Percentiles rank a stretch among this genome's conserved stretches.
These are phyloP conservation scores for Cladochytrium replicatum DNA, from an alignment of 192 early-diverging fungal species.

Conservation along the genomic window DNA sequence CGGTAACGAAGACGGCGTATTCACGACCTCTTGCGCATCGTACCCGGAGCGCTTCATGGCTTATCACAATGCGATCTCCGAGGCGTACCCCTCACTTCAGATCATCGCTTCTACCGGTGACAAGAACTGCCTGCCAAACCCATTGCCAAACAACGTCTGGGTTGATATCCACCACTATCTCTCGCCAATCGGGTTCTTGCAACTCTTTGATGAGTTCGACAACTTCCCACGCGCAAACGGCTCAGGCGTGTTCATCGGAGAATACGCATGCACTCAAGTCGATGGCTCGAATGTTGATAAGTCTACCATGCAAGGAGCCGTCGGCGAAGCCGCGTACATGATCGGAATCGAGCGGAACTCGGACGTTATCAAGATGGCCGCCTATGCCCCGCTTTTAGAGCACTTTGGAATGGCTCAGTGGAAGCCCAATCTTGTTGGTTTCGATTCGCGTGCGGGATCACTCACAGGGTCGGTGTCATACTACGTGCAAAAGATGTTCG, in stretches of 20 bases:
- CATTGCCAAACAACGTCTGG: not conserved
- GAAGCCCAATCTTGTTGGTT: slow-evolving; percentile 18
- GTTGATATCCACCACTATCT: slow-evolving; percentile 13
- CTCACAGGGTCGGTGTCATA: slow-evolving; percentile 14
- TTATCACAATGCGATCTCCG: slow-evolving; percentile 16
- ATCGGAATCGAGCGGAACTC: slow-evolving; percentile 17
- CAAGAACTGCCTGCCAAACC: not conserved
- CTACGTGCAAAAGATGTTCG: slow-evolving; percentile 14
- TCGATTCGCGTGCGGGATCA: slow-evolving; percentile 2
- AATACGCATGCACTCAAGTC: slow-evolving; percentile 12
- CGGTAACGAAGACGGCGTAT: slow-evolving; percentile 13
- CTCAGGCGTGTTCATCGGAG: slow-evolving; percentile 13
- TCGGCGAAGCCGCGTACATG: slow-evolving; percentile 13
- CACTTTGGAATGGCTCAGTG: slow-evolving; percentile 14
- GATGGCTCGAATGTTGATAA: slow-evolving; percentile 12
- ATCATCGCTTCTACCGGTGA: slow-evolving; percentile 11
- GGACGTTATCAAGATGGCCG: slow-evolving; percentile 11
- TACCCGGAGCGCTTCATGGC: slow-evolving; percentile 19
- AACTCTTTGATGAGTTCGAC: slow-evolving; percentile 6
- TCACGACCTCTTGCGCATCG: slow-evolving; percentile 4
- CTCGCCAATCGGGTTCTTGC: slow-evolving; percentile 2
- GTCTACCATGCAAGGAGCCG: slow-evolving; percentile 15
- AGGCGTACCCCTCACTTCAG: slow-evolving; percentile 7
- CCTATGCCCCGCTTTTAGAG: slow-evolving; percentile 15
- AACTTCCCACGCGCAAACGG: slow-evolving; percentile 18